Evolutionary conservation across 345 rosid species (phyloP).

Genomic region (Kandelia obovata): DNA sequence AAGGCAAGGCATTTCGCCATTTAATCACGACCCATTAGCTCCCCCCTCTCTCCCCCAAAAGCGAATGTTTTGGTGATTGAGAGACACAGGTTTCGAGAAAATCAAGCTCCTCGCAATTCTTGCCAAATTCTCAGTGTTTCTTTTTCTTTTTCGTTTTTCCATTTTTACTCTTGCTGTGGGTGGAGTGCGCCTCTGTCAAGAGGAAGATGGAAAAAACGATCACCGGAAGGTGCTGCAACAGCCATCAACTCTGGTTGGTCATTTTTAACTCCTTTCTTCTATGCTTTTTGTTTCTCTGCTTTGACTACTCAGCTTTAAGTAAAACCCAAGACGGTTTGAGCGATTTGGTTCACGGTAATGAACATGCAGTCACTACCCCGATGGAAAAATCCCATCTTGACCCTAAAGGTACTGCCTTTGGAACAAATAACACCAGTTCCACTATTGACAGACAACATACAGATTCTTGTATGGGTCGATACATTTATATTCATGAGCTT

Average conservation of each 20-base stretch:
- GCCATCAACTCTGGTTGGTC: slow-evolving; percentile 49
- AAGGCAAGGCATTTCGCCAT: too few relatives aligned
- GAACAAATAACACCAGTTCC: background rate
- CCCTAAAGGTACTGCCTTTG: slow-evolving; percentile 11
- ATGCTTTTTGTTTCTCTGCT: slow-evolving; percentile 42
- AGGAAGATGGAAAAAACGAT: slow-evolving; percentile 43
- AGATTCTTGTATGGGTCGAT: slow-evolving; percentile 24
- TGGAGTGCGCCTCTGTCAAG: too few relatives aligned
- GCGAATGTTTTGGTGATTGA: background rate
- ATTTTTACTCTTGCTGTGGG: too few relatives aligned
- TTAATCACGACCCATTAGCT: too few relatives aligned
- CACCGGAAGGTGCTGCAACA: slow-evolving; percentile 30
- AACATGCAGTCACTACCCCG: slow-evolving; percentile 24
- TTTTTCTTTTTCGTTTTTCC: background rate
- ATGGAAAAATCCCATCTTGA: slow-evolving; percentile 17
- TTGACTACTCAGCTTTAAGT: slow-evolving; percentile 51
- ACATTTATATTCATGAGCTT: slow-evolving; percentile 23
- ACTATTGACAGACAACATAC: background rate
- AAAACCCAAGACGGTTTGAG: slow-evolving; percentile 17
- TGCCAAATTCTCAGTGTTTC: background rate
- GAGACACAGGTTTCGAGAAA: background rate
- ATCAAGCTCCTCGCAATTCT: background rate
- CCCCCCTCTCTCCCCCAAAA: too few relatives aligned
- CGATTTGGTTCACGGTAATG: slow-evolving; percentile 10
- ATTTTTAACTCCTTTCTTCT: slow-evolving; percentile 40